A percentile compares a stretch with the other conserved stretches of the same genome.
Evolutionary conservation across 805 yeast genomes (phyloP).

Genomic region (Candida ficus): DNA sequence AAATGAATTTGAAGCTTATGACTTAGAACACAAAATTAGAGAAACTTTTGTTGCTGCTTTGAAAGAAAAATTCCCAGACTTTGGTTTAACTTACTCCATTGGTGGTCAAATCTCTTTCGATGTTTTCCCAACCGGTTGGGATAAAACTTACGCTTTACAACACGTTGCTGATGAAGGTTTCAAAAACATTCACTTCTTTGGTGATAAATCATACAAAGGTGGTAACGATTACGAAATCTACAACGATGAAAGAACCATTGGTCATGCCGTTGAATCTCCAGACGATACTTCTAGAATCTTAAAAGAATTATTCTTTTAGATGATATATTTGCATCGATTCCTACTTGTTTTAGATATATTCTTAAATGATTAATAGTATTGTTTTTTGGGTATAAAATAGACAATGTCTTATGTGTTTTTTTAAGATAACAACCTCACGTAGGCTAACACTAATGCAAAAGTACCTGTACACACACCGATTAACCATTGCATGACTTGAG

Average conservation of each 20-base stretch:
- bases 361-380: too few relatives aligned
- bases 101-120: slow-evolving; percentile 99
- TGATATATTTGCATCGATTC: too few relatives aligned
- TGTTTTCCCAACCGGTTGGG: slow-evolving; percentile 99
- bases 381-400: too few relatives aligned
- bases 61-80: slow-evolving; percentile 76
- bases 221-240: slow-evolving; percentile 99
- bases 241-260: slow-evolving; percentile 86
- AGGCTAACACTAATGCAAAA: slow-evolving; percentile 88
- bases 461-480: slow-evolving; percentile 99
- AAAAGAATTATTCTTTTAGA: slow-evolving; percentile 62
- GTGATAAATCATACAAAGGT: slow-evolving; percentile 95
- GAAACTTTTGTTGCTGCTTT: slow-evolving; percentile 79
- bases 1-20: slow-evolving; percentile 84
- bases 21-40: slow-evolving; percentile 77
- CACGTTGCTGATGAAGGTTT: slow-evolving; percentile 86
- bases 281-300: slow-evolving; percentile 83
- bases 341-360: too few relatives aligned
- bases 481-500: slow-evolving; percentile 97
- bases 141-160: slow-evolving; percentile 94
- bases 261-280: slow-evolving; percentile 89
- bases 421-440: slow-evolving; percentile 74
- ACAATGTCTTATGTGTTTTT: too few relatives aligned
- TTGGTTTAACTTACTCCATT: slow-evolving; percentile 88
- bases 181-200: slow-evolving; percentile 91